phyloP scores from a whole-genome alignment of 306 rosid genomes.

The Vigna mungo region DNA sequence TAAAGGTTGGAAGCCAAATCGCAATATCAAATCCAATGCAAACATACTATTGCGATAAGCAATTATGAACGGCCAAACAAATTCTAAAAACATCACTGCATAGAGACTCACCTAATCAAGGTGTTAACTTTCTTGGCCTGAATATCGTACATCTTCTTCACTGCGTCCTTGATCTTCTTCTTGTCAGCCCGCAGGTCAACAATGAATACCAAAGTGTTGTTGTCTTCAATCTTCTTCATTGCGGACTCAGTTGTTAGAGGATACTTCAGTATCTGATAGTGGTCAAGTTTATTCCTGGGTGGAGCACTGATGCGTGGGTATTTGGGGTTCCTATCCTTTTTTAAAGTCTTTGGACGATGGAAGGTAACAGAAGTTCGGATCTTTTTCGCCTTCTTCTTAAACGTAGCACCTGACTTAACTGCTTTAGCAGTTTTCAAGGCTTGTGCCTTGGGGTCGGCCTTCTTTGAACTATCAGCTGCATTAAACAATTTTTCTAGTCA shows the following conservation, averaged over 20 bases:
- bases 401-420: conserved; percentile 57
- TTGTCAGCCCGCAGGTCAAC: conserved; percentile 91
- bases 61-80: background rate
- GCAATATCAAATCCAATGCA: background rate
- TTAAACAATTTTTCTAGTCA: background rate
- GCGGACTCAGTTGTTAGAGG: conserved; percentile 94
- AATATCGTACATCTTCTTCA: conserved; percentile 89
- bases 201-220: conserved; percentile 85
- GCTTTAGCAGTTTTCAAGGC: conserved; percentile 73
- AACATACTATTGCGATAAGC: background rate
- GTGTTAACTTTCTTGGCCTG: conserved; percentile 92
- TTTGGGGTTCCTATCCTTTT: conserved; percentile 77
- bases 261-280: conserved; percentile 73
- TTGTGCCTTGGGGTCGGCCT: conserved; percentile 60
- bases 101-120: conserved; percentile 69
- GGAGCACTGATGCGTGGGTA: conserved; percentile 88
- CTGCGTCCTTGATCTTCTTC: conserved; percentile 89
- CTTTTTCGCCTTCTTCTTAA: conserved; percentile 69
- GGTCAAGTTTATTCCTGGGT: conserved; percentile 90
- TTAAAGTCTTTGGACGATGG: conserved; percentile 75
- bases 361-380: conserved; percentile 64
- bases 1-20: background rate
- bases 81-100: background rate
- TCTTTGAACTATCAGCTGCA: conserved; percentile 64
- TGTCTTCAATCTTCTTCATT: conserved; percentile 93